Base-by-base conservation (phyloP, 352 stramenopile species). In the Elongisporangium undulatum region DNA sequence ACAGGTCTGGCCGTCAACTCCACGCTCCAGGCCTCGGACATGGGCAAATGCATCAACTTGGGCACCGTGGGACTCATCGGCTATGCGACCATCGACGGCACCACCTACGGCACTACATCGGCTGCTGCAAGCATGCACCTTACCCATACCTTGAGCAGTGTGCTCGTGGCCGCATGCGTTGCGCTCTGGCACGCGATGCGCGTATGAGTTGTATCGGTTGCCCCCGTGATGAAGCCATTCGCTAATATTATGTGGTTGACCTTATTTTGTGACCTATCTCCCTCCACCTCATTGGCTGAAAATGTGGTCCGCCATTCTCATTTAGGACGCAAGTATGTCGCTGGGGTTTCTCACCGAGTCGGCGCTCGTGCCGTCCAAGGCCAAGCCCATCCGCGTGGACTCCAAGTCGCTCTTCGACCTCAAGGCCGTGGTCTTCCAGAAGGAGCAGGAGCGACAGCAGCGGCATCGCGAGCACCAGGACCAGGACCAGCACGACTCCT, bases 321-420 rank as follows among this genome's bases (percentile, higher is more conserved):
- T 41, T 15, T 15, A 15, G 5, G 9, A 1, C 29, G 9, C 29
- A 6, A 69, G 3, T 21, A 97, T 97, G 88, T 96, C 87, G 63
- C 78, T 97, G 9, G 90, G 90, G 50, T 97, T 96, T 69, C 67
- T 97, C n/a, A 96, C 90, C 3, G 88, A 97, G 79, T 95, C 84
- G 58, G 90, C 90, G 56, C 85, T 97, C 49, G 71, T 97, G 71
- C 90, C 88, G 63, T 95, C 86, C 62, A 96, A 95, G 71, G 87
- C 83, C 22, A 97, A 95, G 74, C 56, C 79, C 53, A 95, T 96
- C 69, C 86, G 90, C 51, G 83, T 96, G 21, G 87, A 94, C 65
- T 68, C 71, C 67, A 91, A 91, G 69, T 94, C 83, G 29, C 68
- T 95, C 49, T 70, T 96, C 19, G 87, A 91, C 39, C 74, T 96